These are phyloP conservation scores for Achlya hypogyna DNA, from an alignment of 352 stramenopile species.

Conservation along the genomic window DNA sequence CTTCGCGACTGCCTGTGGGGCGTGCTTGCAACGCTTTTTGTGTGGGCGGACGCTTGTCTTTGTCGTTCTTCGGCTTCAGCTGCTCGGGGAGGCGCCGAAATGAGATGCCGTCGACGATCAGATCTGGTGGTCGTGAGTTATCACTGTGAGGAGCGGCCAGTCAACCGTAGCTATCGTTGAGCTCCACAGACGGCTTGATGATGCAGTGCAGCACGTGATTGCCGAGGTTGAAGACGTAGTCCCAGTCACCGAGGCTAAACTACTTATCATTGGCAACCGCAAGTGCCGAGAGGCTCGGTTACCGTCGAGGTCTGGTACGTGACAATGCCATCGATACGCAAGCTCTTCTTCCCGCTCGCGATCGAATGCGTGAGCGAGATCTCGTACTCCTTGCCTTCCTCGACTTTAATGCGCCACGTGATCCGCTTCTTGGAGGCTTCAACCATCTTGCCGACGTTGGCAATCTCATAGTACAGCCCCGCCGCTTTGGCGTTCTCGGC, in stretches of 20 bases:
- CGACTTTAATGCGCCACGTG: slow-evolving; percentile 72
- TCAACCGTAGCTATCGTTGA: slow-evolving; percentile 83
- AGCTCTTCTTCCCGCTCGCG: slow-evolving; percentile 69
- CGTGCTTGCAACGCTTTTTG: slow-evolving; percentile 25
- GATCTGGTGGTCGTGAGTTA: slow-evolving; percentile 28
- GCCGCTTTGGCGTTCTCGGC: slow-evolving; percentile 55
- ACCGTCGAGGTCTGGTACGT: slow-evolving; percentile 69
- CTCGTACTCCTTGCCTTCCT: slow-evolving; percentile 73
- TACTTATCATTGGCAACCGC: too few relatives aligned
- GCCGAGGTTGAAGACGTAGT: slow-evolving; percentile 77
- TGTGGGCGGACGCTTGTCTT: slow-evolving; percentile 19
- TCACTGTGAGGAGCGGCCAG: neutral
- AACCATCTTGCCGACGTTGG: slow-evolving; percentile 77
- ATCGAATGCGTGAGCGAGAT: slow-evolving; percentile 77
- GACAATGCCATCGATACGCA: slow-evolving; percentile 70
- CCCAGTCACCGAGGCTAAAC: slow-evolving; percentile 47
- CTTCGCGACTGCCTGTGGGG: slow-evolving; percentile 15
- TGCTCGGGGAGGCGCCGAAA: slow-evolving; percentile 68
- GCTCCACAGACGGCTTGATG: slow-evolving; percentile 75
- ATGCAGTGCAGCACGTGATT: slow-evolving; percentile 75
- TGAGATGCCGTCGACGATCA: slow-evolving; percentile 72
- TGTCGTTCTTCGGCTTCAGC: slow-evolving; percentile 35
- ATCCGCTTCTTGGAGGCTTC: slow-evolving; percentile 80
- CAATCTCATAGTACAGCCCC: slow-evolving; percentile 68
- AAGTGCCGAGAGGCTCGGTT: too few relatives aligned